Conservation (phyloP, 73 alveolate species). For the Urostyla sp. region DNA sequence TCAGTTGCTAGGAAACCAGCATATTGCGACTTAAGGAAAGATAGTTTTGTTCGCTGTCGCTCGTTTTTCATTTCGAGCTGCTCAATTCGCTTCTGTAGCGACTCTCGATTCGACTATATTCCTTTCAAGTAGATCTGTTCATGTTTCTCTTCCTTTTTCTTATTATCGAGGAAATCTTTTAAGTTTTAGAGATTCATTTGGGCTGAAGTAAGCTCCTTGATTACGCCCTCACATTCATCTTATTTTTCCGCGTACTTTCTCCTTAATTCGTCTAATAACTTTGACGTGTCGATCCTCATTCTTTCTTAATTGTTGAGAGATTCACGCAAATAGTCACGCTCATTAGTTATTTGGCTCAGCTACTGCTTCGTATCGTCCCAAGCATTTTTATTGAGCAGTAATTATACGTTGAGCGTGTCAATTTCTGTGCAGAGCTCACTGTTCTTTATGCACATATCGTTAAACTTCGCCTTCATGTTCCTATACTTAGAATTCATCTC, state of each 20-base stretch:
- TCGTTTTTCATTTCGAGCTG: constrained; percentile 22
- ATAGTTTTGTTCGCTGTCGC: constrained; percentile 12
- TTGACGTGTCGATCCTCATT: no score
- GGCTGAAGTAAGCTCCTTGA: background rate
- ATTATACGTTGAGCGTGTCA: background rate
- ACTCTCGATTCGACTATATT: background rate
- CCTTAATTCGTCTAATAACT: background rate
- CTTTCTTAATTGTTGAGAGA: no score
- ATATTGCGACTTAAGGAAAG: constrained; percentile 11
- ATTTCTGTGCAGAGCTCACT: background rate
- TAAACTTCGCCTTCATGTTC: background rate
- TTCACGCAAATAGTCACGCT: no score
- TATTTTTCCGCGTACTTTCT: background rate
- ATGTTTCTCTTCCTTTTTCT: background rate
- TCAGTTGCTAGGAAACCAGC: constrained; percentile 17
- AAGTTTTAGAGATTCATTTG: constrained; percentile 14
- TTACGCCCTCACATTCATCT: constrained; percentile 11
- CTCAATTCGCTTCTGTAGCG: background rate
- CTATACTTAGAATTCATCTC: constrained; percentile 25
- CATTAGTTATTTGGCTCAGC: background rate
- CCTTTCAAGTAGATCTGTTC: constrained; percentile 6
- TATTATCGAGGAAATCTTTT: background rate
- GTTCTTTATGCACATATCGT: background rate
- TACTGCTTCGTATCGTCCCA: background rate
- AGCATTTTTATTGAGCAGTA: background rate